Base-by-base conservation (phyloP, 2,329 filamentous ascomycete species). In the Alternaria sp. region DNA sequence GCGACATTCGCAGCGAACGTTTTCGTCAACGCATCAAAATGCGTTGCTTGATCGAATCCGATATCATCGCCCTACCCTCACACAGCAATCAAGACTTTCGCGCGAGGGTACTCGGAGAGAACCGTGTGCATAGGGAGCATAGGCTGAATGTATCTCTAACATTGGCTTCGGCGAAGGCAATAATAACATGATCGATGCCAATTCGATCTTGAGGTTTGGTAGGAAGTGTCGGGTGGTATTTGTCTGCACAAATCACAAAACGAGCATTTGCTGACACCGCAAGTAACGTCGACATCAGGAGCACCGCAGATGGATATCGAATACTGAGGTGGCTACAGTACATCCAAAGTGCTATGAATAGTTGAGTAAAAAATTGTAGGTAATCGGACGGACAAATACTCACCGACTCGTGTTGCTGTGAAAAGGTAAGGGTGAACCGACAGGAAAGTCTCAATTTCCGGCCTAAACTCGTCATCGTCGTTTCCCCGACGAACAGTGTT, bases 41-140 rank as follows among this genome's bases (percentile, higher is more conserved):
- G 82, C 1, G 88, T 86, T 0, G 85, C 89, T 2, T 59, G 75
- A 0, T 85, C 83, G 69, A 91, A 93, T 0, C 89, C 90, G 7
- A 76, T 74, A 0, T 85, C 88, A 61, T 92, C 88, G 0, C 89
- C 90, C 90, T 91, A 93, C 53, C 90, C 91, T 11, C 91, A 91
- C 63, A 93, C 87, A 20, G 91, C 89, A 38, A 93, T 83, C 80
- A 90, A 84, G 22, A 93, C 77, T 66, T 90, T 88, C 20, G 88
- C 88, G 26, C 81, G 81, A 0, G 83, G 73, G 56, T 88, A 89
- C 20, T 86, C 79, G 16, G 78, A 77, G 18, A 87, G 84, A 44
- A 88, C 80, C 4, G 83, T 24, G 1, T 80, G 0, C 77, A 70
- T 2, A 89, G 75, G 1, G 82, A 85, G 82, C 66, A 88, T 89